phyloP scores from a whole-genome alignment of 2,329 filamentous ascomycete genomes.

The Thielaviopsis euricoi region DNA sequence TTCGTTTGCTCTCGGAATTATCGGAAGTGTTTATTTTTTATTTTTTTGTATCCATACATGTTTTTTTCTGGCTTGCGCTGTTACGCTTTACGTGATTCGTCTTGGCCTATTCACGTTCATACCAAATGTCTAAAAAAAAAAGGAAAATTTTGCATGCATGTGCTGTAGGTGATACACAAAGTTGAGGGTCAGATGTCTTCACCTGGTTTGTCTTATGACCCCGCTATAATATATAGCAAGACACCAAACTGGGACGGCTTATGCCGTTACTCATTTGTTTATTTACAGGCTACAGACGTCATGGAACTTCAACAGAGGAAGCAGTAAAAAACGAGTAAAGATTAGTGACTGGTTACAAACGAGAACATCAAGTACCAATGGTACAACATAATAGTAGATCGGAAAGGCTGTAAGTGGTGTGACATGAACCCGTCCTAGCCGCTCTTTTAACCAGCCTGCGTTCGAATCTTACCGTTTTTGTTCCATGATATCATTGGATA shows the following conservation, averaged over 20 bases:
- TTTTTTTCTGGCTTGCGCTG: not conserved
- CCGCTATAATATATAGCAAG: not conserved
- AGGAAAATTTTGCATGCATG: not conserved
- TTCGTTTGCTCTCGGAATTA: not conserved
- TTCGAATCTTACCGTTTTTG: not conserved
- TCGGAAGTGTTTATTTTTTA: not conserved
- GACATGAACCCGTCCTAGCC: not conserved
- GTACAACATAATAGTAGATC: too few relatives aligned
- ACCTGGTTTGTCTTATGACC: not conserved
- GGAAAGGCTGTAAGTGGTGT: not conserved
- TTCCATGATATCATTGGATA: not conserved
- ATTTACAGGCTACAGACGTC: too few relatives aligned
- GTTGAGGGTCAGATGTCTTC: not conserved
- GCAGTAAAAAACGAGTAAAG: too few relatives aligned
- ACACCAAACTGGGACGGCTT: not conserved
- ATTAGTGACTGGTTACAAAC: too few relatives aligned
- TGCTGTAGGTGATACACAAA: not conserved
- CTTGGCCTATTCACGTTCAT: not conserved
- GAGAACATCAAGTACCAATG: too few relatives aligned
- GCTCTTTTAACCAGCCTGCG: not conserved
- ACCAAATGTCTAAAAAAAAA: too few relatives aligned
- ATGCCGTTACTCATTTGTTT: not conserved
- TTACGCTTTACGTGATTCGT: not conserved
- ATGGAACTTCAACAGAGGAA: too few relatives aligned
- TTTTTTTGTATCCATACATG: not conserved